A percentile compares a stretch with the other conserved stretches of the same genome.
Conservation (phyloP, 2,329 filamentous ascomycete genomes). For the Monosporascus cannonballus region DNA sequence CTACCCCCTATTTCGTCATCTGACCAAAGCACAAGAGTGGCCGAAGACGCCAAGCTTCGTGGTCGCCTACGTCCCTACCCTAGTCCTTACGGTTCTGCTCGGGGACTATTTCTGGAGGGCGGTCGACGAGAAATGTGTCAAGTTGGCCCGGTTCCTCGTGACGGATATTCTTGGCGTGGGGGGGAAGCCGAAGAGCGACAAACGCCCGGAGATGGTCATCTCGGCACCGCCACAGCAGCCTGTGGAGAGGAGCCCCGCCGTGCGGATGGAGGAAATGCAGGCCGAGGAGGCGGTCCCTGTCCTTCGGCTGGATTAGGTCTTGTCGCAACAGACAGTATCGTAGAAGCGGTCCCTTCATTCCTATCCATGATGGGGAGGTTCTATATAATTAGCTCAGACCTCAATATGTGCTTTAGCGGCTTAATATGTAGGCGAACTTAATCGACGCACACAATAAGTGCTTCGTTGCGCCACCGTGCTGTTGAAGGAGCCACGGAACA, state of each 20-base stretch:
- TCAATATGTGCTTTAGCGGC: too few relatives aligned
- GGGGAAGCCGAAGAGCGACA: background rate
- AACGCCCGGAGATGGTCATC: background rate
- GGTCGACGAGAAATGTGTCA: background rate
- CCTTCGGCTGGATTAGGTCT: background rate
- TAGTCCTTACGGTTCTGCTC: background rate
- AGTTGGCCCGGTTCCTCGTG: background rate
- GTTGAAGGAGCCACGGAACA: too few relatives aligned
- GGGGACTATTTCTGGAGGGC: conserved; percentile 1
- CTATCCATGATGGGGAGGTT: background rate
- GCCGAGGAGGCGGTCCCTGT: background rate
- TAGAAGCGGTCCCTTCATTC: background rate
- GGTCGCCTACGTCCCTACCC: background rate
- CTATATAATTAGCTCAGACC: background rate
- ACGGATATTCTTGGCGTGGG: conserved; percentile 1
- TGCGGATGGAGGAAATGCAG: background rate
- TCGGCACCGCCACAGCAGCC: background rate
- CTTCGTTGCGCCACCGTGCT: too few relatives aligned
- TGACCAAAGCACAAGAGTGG: background rate
- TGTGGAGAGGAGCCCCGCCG: too few relatives aligned
- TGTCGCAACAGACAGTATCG: background rate
- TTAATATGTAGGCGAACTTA: too few relatives aligned
- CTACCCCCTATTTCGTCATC: background rate
- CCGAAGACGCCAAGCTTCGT: background rate
- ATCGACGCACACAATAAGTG: too few relatives aligned